These are phyloP conservation scores for Citrus unshiu DNA, from an alignment of 345 rosid genomes.

Conservation along the genomic window DNA sequence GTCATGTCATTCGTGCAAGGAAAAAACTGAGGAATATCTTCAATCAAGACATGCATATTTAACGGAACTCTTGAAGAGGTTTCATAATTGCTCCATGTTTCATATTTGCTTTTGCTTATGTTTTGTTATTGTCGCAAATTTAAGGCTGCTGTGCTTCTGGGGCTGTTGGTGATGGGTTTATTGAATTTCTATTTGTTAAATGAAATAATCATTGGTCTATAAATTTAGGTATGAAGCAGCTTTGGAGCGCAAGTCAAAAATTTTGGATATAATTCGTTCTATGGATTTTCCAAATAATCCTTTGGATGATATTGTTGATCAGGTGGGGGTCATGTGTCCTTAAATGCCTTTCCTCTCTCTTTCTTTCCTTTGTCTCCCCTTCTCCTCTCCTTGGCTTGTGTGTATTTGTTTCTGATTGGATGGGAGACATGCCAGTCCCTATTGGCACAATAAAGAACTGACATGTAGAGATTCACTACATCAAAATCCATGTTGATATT, in stretches of 20 bases:
- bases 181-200: conserved; percentile 6
- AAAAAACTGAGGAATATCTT: conserved; percentile 91
- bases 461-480: neutral
- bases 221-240: conserved; percentile 79
- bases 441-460: neutral
- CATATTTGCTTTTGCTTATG: neutral
- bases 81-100: conserved; percentile 14
- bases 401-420: neutral
- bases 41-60: conserved; percentile 63
- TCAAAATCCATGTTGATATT: neutral
- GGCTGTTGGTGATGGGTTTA: conserved; percentile 2
- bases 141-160: neutral
- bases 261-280: conserved; percentile 81
- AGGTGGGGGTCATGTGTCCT: conserved; percentile 41
- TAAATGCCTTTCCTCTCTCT: neutral
- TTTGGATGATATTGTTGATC: conserved; percentile 92
- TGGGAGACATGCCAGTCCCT: neutral
- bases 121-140: neutral
- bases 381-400: neutral
- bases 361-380: neutral
- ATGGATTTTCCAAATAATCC: conserved; percentile 98
- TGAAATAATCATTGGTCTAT: conserved; percentile 5
- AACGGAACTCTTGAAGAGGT: conserved; percentile 78
- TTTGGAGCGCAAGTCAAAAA: conserved; percentile 74
- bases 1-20: conserved; percentile 94